Base-by-base conservation (phyloP, 305 asterid genomes). In the Fraxinus floribunda region DNA sequence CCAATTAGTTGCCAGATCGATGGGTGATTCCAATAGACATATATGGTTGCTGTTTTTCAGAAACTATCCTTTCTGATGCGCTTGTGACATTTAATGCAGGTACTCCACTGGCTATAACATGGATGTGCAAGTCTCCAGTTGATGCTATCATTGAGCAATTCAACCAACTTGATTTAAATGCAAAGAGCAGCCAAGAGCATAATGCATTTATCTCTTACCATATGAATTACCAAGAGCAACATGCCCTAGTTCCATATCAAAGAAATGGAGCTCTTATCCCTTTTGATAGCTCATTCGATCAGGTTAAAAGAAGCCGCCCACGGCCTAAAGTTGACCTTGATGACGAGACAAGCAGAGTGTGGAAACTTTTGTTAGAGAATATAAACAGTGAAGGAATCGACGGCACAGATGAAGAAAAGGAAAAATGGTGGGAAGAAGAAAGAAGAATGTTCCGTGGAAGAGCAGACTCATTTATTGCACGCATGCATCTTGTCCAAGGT, bases 401-500 rank as follows among this genome's bases (percentile, higher is more conserved):
- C 79, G 98, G 99, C 83, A 92, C 94, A 62, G 96, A 95, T 84
- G 97, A 91, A 80, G 94, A 90, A 72, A 95, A 92, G 85, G 84
- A 91, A 86, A 95, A 90, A 89, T 93, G 97, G 98, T 97, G 99
- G 99, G 97, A 92, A 84, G 92, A 91, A 85, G 98, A 97, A 83
- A 91, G 99, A 76, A 89, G 90, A 85, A 92, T 97, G 71, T 97
- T 97, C 89, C 90, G 81, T 75, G 97, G 98, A 86, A 90, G 99
- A 88, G 93, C 97, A 79, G 93, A 95, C 82, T 94, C 98, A 39
- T 97, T 97, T 85, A 92, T 97, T 75, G 98, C 98, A 76, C 92
- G 97, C 79, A 95, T 97, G 99, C 99, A 92, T 88, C 98, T 94
- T 77, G 97, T 97, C 81, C 99, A 95, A 93, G 99, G 99, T 95